These are phyloP conservation scores for Neonectria punicea DNA, from an alignment of 2,329 filamentous ascomycete species.

Conservation along the genomic window DNA sequence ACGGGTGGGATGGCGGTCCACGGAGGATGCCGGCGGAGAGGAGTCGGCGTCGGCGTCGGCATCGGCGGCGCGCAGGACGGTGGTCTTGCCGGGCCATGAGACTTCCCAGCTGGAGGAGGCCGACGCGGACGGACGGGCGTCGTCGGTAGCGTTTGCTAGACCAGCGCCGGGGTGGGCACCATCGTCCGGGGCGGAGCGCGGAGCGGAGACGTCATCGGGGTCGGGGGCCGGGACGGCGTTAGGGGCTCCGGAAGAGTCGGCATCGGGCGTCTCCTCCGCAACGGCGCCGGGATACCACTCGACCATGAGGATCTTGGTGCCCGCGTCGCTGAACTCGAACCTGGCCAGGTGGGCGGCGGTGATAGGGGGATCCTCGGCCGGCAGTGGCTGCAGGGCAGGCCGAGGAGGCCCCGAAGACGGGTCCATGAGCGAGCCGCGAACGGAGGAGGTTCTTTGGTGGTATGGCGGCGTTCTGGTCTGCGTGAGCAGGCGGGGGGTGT, in stretches of 20 bases:
- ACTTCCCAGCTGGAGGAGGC: conserved; percentile 72
- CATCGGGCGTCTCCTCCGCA: conserved; percentile 12
- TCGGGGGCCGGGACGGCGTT: conserved; percentile 30
- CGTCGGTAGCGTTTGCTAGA: conserved; percentile 11
- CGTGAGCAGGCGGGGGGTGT: not conserved
- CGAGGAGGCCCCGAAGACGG: conserved; percentile 48
- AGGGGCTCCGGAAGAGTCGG: conserved; percentile 18
- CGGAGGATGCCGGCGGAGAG: conserved; percentile 45
- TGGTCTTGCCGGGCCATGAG: conserved; percentile 83
- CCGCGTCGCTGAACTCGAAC: conserved; percentile 89
- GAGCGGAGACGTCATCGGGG: conserved; percentile 32
- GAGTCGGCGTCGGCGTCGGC: conserved; percentile 36
- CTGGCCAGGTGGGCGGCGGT: conserved; percentile 63
- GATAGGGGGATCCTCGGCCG: conserved; percentile 36
- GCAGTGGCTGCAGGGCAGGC: conserved; percentile 40
- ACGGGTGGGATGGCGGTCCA: conserved; percentile 37
- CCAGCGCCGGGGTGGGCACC: conserved; percentile 11
- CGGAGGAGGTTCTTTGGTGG: conserved; percentile 19
- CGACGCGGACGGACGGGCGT: not conserved
- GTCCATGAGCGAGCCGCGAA: conserved; percentile 39
- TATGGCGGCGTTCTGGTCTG: conserved; percentile 3
- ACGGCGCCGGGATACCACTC: conserved; percentile 74
- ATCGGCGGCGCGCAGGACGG: conserved; percentile 71
- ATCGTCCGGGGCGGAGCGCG: conserved; percentile 29
- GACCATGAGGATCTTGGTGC: conserved; percentile 92